Evolutionary conservation across 306 rosid genomes (phyloP), one percentile per base, ranked within the genome.

Genomic region (Fragaria ananassa): DNA sequence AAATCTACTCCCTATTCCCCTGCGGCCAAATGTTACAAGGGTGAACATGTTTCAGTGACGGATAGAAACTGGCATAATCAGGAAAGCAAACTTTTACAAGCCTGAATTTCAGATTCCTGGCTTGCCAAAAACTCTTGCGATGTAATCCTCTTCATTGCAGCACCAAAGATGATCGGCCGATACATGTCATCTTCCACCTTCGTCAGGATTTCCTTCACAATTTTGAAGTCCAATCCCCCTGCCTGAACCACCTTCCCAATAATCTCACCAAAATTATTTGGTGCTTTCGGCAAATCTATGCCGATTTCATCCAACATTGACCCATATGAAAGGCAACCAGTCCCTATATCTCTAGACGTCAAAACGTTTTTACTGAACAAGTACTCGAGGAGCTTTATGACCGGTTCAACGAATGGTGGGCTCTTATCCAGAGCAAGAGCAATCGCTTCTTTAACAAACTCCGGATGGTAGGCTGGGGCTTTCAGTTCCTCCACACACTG

Each of bases 401-500:
- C 47, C 0, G 78, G 87, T 25, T 81, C 87, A 34, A 84, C 81
- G 9, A 47, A 57, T 7, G 87, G 87, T 15, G 85, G 83, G 72
- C 68, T 84, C 78, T 81, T 81, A 41, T 84, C 85, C 10, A 78
- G 87, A 19, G 83, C 82, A 8, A 81, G 74, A 58, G 10, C 39
- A 81, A 84, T 66, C 10, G 85, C 77, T 70, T 81, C 78, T 72
- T 80, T 84, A 50, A 84, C 85, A 78, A 81, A 71, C 68, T 84
- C 85, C 0, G 76, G 72, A 70, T 84, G 85, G 65, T 78, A 78
- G 42, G 78, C 75, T 35, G 86, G 81, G 25, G 86, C 54, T 49
- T 79, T 76, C 69, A 83, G 77, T 78, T 83, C 86, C 76, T 79
- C 83, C 51, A 85, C 88, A 76, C 88, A 82, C 56, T 81, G 86